A percentile compares a stretch with the other conserved stretches of the same genome.
Evolutionary conservation across 768 basidiomycete genomes (phyloP).

Genomic region (Fomitopsis serialis): DNA sequence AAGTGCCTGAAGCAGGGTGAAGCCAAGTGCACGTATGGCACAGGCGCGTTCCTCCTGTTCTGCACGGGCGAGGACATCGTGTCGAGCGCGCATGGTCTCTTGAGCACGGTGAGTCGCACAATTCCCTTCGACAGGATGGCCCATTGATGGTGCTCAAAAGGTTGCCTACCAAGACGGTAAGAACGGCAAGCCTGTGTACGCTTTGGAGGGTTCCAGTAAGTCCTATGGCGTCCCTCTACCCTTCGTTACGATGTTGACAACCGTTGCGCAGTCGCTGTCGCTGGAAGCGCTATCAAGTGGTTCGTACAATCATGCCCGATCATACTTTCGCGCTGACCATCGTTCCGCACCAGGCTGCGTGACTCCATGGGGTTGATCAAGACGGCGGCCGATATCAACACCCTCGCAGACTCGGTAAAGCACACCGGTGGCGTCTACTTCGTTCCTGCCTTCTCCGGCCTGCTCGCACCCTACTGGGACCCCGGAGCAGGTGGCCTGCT

Average conservation of each 20-base stretch:
- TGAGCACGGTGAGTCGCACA: conserved; percentile 66
- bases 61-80: conserved; percentile 88
- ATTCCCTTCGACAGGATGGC: neutral
- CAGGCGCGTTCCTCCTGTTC: conserved; percentile 94
- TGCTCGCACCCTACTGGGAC: conserved; percentile 98
- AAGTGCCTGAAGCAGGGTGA: conserved; percentile 89
- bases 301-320: conserved; percentile 17
- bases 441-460: conserved; percentile 93
- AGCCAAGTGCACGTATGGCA: conserved; percentile 98
- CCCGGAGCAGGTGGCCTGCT: conserved; percentile 81
- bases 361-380: conserved; percentile 85
- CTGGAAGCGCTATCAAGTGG: conserved; percentile 95
- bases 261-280: conserved; percentile 68
- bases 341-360: conserved; percentile 53
- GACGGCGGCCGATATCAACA: conserved; percentile 79
- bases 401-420: conserved; percentile 67
- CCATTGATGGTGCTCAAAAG: conserved; percentile 28
- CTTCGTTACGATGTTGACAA: neutral
- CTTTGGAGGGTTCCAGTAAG: conserved; percentile 91
- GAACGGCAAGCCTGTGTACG: conserved; percentile 76
- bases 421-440: conserved; percentile 92
- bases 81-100: conserved; percentile 76
- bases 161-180: conserved; percentile 88
- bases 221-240: conserved; percentile 5
- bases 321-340: neutral